Conservation (phyloP, 768 basidiomycete species). For the Amanita polypyramis region DNA sequence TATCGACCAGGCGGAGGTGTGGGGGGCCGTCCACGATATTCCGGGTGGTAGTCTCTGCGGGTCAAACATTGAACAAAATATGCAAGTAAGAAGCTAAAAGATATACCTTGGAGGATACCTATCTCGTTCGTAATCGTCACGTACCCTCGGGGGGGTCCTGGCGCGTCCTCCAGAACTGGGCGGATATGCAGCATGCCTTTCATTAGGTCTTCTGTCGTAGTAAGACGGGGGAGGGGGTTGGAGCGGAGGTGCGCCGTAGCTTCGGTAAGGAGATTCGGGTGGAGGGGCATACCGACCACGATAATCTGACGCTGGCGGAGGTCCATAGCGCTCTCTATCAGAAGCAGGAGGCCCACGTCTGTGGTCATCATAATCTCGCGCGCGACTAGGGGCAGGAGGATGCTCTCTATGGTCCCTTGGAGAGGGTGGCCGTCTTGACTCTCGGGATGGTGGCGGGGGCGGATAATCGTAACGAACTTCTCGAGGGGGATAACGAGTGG, state of each 20-base stretch:
- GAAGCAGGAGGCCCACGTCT: constrained; percentile 32
- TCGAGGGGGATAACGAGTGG: constrained; percentile 34
- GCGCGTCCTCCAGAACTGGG: constrained; percentile 45
- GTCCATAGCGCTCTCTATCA: constrained; percentile 43
- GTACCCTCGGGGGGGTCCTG: constrained; percentile 44
- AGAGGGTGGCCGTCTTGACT: constrained; percentile 51
- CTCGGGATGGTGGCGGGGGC: constrained; percentile 35
- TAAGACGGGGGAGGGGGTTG: constrained; percentile 35
- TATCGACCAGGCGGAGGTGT: constrained; percentile 43
- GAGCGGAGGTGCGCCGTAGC: constrained; percentile 40
- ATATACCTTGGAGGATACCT: constrained; percentile 44
- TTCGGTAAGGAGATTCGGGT: constrained; percentile 41
- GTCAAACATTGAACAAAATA: constrained; percentile 1
- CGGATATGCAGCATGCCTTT: constrained; percentile 33
- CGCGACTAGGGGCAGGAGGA: constrained; percentile 37
- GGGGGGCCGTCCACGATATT: constrained; percentile 43
- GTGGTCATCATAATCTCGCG: constrained; percentile 65
- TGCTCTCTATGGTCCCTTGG: constrained; percentile 65
- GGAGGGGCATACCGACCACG: constrained; percentile 50
- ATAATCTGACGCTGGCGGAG: constrained; percentile 41
- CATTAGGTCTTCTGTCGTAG: constrained; percentile 51
- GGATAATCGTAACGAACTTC: constrained; percentile 56
- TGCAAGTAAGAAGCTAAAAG: neutral
- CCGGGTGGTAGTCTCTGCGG: constrained; percentile 45
- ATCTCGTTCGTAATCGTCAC: constrained; percentile 51